Evolutionary conservation across 768 basidiomycete genomes (phyloP), one percentile per base, ranked within the genome.

Genomic region (Termitomyces sp.): DNA sequence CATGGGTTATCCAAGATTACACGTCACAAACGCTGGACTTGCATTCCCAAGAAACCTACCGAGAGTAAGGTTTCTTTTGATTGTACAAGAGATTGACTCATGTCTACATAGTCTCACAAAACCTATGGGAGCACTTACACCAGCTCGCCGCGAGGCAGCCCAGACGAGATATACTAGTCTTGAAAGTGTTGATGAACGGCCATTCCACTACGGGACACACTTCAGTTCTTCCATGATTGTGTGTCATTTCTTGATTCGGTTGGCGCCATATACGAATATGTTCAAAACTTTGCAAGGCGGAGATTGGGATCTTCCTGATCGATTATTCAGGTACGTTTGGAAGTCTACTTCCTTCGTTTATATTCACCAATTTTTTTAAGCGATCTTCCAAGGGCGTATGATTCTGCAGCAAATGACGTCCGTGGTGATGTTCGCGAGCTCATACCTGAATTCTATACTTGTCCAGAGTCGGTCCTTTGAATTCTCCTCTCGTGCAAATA

Each of bases 161-260:
- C 75, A 78, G 49, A 82, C 81, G 36, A 82, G 93, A 42, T 95
- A 94, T 63, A 70, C 72, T 33, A 90, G 87, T 61, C 77, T 95
- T 12, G 71, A 85, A 64, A 85, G 91, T 60, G 88, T 96, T 2
- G 88, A 72, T 8, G 94, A 98, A 72, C 81, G 83, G 36, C 94
- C 94, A 0, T 96, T 96, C 71, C 90, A 93, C 66, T 94, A 92
- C 60, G 90, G 95, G 44, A 97, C 95, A 0, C 95, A 98, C 68
- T 98, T 94, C 66, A 92, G 90, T 67, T 95, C 93, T 10, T 95
- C 93, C 3, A 97, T 97, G 94, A 96, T 94, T 58, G 91, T 94
- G 46, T 95, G 93, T 74, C 94, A 96, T 63, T 97, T 90, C 74
- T 73, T 96, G 64, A 95, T 98, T 55, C 81, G 95, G 22, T 74